Percentiles rank a stretch among this genome's conserved stretches.
Conservation (phyloP, 495 filamentous ascomycete species). For the Neurospora sp. region DNA sequence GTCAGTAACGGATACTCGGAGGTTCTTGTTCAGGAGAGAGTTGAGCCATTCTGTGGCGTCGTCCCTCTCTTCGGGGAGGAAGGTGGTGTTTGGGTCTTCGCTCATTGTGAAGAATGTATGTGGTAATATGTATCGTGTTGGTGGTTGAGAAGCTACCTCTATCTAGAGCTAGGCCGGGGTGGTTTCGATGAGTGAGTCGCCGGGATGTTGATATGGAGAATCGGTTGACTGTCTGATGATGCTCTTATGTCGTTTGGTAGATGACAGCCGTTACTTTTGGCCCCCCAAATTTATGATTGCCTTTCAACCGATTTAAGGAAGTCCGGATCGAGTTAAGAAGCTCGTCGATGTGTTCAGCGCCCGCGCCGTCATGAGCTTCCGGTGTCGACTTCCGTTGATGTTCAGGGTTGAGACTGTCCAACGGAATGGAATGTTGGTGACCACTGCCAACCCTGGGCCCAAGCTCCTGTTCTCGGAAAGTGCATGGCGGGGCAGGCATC, state of each 20-base stretch:
- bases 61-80: constrained; percentile 14
- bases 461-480: not conserved
- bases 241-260: not conserved
- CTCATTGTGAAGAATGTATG: not conserved
- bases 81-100: not conserved
- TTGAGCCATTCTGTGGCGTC: constrained; percentile 32
- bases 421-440: not conserved
- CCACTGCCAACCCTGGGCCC: not conserved
- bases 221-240: not conserved
- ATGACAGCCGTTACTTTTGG: not conserved
- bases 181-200: not conserved
- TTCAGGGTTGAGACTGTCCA: not conserved
- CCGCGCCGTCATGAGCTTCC: not conserved
- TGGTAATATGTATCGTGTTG: not conserved
- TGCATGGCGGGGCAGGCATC: not conserved
- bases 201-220: not conserved
- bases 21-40: constrained; percentile 52
- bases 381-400: not conserved
- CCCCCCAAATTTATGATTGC: too few relatives aligned
- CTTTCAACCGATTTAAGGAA: too few relatives aligned
- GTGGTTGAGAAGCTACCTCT: not conserved
- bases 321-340: not conserved
- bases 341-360: not conserved
- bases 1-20: constrained; percentile 78
- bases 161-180: not conserved